These are phyloP conservation scores for Arthrobotrys musiformis DNA, from an alignment of 2,329 filamentous ascomycete species.

Conservation along the genomic window DNA sequence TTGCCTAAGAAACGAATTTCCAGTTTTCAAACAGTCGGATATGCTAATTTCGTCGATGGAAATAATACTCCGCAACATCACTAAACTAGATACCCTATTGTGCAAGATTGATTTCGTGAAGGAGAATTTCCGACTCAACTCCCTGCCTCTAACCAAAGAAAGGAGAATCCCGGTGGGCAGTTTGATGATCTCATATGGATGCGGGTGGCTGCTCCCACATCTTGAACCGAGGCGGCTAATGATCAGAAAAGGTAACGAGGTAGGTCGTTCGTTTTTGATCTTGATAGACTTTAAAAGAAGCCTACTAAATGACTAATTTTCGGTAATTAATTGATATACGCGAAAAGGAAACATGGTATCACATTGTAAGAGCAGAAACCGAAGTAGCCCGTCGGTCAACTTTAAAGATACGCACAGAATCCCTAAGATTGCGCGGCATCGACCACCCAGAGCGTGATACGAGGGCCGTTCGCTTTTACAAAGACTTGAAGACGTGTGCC, in stretches of 20 bases:
- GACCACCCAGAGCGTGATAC: not conserved
- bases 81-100: not conserved
- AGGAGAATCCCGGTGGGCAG: not conserved
- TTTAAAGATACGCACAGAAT: not conserved
- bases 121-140: not conserved
- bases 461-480: not conserved
- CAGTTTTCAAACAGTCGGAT: not conserved
- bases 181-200: not conserved
- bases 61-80: not conserved
- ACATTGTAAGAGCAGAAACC: not conserved
- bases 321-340: not conserved
- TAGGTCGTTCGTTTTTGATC: not conserved
- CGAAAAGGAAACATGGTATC: slow-evolving; percentile 1
- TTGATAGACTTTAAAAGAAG: no score
- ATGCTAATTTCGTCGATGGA: not conserved
- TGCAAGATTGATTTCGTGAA: not conserved
- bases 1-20: not conserved
- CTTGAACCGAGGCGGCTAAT: not conserved
- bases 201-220: not conserved
- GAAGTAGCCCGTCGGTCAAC: not conserved
- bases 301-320: not conserved
- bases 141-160: not conserved
- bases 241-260: not conserved
- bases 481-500: not conserved
- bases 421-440: not conserved